These are phyloP conservation scores for Leccinum cinnamomeum DNA, from an alignment of 1,284 basidiomycete species.

Conservation along the genomic window DNA sequence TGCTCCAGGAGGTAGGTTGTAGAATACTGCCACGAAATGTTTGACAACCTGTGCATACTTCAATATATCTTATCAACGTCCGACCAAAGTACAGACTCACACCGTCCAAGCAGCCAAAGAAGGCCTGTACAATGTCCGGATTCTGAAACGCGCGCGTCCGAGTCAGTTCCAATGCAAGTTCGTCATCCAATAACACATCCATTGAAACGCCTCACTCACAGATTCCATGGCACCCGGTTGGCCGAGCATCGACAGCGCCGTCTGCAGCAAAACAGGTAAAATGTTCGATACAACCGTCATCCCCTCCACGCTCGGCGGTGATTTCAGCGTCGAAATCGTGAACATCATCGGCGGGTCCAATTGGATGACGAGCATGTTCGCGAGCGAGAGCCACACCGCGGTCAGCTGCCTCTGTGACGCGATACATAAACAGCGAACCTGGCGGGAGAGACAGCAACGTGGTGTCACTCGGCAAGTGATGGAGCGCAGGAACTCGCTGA, in stretches of 20 bases:
- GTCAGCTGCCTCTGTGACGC: conserved; percentile 71
- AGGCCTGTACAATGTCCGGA: conserved; percentile 86
- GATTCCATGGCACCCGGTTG: conserved; percentile 67
- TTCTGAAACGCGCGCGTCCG: conserved; percentile 47
- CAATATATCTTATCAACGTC: conserved; percentile 1
- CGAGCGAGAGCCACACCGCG: conserved; percentile 81
- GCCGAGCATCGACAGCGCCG: conserved; percentile 57
- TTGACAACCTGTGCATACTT: conserved; percentile 55
- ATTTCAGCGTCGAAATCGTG: conserved; percentile 42
- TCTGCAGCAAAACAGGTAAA: conserved; percentile 59
- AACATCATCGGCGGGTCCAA: conserved; percentile 70
- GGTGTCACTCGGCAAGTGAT: conserved; percentile 69
- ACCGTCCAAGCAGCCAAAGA: conserved; percentile 81
- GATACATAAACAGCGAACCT: conserved; percentile 75
- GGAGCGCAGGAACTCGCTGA: conserved; percentile 80
- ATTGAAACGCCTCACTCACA: conserved; percentile 37
- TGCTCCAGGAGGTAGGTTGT: conserved; percentile 62
- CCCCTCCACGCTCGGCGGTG: conserved; percentile 42
- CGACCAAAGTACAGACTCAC: conserved; percentile 34
- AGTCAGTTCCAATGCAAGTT: conserved; percentile 11
- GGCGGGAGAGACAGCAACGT: conserved; percentile 85
- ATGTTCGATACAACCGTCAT: conserved; percentile 51
- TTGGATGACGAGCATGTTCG: conserved; percentile 75
- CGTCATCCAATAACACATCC: too few relatives aligned
- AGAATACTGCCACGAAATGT: conserved; percentile 72